phyloP scores from a whole-genome alignment of 2,329 filamentous ascomycete genomes.

The Ophiosphaerella narmari region DNA sequence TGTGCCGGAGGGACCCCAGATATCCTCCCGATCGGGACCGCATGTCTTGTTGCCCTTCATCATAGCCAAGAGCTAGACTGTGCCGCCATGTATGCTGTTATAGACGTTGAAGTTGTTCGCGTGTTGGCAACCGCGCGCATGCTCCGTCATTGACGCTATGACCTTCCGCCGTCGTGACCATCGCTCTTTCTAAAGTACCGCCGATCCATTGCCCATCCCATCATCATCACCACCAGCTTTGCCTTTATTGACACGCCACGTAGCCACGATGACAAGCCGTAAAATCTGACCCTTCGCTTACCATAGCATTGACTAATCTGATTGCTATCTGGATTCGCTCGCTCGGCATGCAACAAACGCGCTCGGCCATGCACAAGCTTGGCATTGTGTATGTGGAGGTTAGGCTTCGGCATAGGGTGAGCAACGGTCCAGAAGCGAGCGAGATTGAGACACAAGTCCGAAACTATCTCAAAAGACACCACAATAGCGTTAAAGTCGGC shows the following conservation, averaged over 20 bases:
- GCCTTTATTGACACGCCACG: too few relatives aligned
- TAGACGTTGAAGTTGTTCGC: too few relatives aligned
- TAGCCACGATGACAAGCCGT: too few relatives aligned
- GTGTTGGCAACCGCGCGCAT: too few relatives aligned
- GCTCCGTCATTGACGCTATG: too few relatives aligned
- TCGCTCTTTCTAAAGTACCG: too few relatives aligned
- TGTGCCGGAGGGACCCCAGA: slow-evolving; percentile 42
- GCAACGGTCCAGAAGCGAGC: background rate
- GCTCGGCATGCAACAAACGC: background rate
- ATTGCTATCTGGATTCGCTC: too few relatives aligned
- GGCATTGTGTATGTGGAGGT: slow-evolving; percentile 15
- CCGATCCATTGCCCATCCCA: too few relatives aligned
- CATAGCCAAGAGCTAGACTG: slow-evolving; percentile 22
- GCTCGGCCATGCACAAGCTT: background rate
- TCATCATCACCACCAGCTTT: too few relatives aligned
- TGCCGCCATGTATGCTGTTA: slow-evolving; percentile 11
- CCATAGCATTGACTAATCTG: too few relatives aligned
- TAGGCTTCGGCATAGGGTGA: slow-evolving; percentile 4
- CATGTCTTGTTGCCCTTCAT: slow-evolving; percentile 23
- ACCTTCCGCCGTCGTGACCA: too few relatives aligned
- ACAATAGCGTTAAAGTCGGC: slow-evolving; percentile 32
- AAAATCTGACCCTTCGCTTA: too few relatives aligned
- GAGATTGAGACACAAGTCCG: slow-evolving; percentile 33
- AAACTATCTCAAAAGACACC: slow-evolving; percentile 36
- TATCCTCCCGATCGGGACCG: slow-evolving; percentile 23